These are phyloP conservation scores for Gremmenia infestans DNA, from an alignment of 2,329 filamentous ascomycete species.

Conservation along the genomic window DNA sequence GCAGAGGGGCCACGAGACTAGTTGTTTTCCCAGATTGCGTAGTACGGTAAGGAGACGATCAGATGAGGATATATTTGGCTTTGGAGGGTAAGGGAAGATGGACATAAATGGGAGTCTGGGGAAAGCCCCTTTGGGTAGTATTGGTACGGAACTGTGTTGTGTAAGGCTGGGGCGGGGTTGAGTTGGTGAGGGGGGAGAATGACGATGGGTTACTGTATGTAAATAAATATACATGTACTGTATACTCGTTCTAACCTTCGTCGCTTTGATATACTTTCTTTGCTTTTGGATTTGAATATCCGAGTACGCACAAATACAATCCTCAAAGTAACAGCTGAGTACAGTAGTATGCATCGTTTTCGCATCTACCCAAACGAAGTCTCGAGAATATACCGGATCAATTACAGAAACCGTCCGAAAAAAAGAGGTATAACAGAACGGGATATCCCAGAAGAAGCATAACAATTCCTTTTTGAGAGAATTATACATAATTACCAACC, in stretches of 20 bases:
- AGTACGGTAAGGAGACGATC: too few relatives aligned
- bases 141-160: background rate
- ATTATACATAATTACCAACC: background rate
- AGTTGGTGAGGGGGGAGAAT: background rate
- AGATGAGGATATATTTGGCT: too few relatives aligned
- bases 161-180: background rate
- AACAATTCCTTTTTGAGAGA: background rate
- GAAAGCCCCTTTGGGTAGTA: background rate
- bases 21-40: too few relatives aligned
- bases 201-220: background rate
- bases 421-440: background rate
- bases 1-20: too few relatives aligned
- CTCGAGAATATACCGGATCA: conserved; percentile 7
- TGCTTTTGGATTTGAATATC: background rate
- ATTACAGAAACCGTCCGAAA: conserved; percentile 1
- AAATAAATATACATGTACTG: too few relatives aligned
- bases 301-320: background rate
- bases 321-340: background rate
- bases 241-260: too few relatives aligned
- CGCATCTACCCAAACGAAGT: background rate
- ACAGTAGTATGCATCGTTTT: background rate
- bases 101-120: background rate
- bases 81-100: background rate
- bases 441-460: background rate
- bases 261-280: background rate